These are phyloP conservation scores for Pichia sp. DNA, from an alignment of 1,139 yeast species.

Conservation along the genomic window DNA sequence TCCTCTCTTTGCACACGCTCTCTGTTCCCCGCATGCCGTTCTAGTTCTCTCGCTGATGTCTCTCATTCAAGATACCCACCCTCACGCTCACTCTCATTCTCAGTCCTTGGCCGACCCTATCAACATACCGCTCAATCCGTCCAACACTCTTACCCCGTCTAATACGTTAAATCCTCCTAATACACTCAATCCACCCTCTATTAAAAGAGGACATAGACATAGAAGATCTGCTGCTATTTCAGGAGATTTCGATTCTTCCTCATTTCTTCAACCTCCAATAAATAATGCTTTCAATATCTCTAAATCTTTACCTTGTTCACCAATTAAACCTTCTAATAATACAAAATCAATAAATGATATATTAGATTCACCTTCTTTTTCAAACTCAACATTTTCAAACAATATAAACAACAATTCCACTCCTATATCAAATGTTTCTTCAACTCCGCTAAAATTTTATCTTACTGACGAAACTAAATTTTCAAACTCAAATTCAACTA, in stretches of 20 bases:
- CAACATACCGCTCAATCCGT: conserved; percentile 10
- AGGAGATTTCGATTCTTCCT: conserved; percentile 55
- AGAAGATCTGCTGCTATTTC: conserved; percentile 68
- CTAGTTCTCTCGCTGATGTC: no score
- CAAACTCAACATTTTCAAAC: conserved; percentile 1
- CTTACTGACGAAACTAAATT: conserved; percentile 29
- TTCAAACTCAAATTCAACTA: conserved; percentile 20
- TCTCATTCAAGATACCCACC: background rate
- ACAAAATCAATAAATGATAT: background rate
- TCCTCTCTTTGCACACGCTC: background rate
- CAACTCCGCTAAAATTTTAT: conserved; percentile 23
- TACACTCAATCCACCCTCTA: no score
- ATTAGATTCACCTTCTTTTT: background rate
- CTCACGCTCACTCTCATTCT: background rate
- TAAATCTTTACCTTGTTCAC: conserved; percentile 13
- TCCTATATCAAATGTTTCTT: conserved; percentile 1
- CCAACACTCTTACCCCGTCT: no score
- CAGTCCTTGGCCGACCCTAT: conserved; percentile 11
- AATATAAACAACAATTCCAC: background rate
- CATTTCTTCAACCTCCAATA: conserved; percentile 9
- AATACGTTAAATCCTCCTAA: no score
- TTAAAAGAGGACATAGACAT: conserved; percentile 53
- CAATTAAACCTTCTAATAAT: conserved; percentile 5
- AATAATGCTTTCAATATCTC: conserved; percentile 3
- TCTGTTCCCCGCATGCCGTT: no score